A percentile compares a stretch with the other conserved stretches of the same genome.
Conservation (phyloP, 805 yeast genomes). For the Yarrowia osloensis region DNA sequence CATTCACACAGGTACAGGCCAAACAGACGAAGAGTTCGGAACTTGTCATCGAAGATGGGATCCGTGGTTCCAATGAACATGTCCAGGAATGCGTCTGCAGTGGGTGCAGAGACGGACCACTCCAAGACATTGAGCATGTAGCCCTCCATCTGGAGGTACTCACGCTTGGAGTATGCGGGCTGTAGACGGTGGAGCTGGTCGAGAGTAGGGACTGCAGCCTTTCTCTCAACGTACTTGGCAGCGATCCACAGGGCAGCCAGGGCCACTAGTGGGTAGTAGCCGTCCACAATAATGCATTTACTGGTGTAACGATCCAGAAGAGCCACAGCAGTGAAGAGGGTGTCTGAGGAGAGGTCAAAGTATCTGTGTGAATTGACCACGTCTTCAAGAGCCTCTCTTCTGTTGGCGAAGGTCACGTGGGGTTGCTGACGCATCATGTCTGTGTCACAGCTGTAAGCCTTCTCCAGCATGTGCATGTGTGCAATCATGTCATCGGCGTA, state of each 20-base stretch:
- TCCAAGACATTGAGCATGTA: slow-evolving; percentile 70
- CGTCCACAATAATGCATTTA: slow-evolving; percentile 76
- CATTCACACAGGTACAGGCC: slow-evolving; percentile 26
- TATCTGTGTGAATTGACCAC: slow-evolving; percentile 64
- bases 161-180: slow-evolving; percentile 54
- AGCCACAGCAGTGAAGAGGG: slow-evolving; percentile 66
- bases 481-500: slow-evolving; percentile 44
- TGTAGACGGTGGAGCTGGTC: slow-evolving; percentile 51
- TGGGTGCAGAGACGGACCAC: slow-evolving; percentile 72
- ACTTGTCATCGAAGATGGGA: slow-evolving; percentile 23
- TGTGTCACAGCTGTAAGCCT: slow-evolving; percentile 51
- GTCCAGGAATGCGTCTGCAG: slow-evolving; percentile 50
- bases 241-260: slow-evolving; percentile 93
- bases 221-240: slow-evolving; percentile 73
- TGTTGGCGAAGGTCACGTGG: slow-evolving; percentile 69
- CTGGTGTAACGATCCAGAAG: slow-evolving; percentile 90
- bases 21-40: slow-evolving; percentile 11
- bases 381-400: slow-evolving; percentile 77
- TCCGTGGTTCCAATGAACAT: slow-evolving; percentile 33
- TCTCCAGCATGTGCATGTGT: slow-evolving; percentile 43
- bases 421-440: slow-evolving; percentile 83
- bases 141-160: slow-evolving; percentile 75
- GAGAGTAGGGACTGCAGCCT: slow-evolving; percentile 77
- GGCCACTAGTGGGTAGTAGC: slow-evolving; percentile 87
- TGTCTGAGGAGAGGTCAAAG: slow-evolving; percentile 64